Percentiles rank a stretch among this genome's conserved stretches.
These are phyloP conservation scores for Stereocaulon alpinum DNA, from an alignment of 495 filamentous ascomycete genomes.

Conservation along the genomic window DNA sequence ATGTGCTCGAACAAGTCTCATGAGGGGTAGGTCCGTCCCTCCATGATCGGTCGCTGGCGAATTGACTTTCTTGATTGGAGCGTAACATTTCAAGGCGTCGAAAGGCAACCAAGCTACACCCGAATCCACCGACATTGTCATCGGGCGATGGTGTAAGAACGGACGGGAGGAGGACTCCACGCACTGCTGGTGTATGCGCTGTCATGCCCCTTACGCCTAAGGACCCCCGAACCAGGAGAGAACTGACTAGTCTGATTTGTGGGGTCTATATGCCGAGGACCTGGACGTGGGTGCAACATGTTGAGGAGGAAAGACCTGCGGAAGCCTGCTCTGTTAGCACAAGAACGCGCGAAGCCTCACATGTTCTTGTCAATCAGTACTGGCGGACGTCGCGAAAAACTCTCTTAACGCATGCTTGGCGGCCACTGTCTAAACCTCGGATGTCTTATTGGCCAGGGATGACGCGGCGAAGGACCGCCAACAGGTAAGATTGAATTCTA, in stretches of 20 bases:
- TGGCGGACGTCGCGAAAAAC: neutral
- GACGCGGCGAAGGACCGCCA: neutral
- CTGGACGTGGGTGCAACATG: neutral
- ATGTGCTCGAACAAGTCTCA: neutral
- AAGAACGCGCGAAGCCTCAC: neutral
- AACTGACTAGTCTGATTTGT: neutral
- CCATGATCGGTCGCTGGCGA: too few relatives aligned
- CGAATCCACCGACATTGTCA: neutral
- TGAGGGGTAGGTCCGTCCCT: neutral
- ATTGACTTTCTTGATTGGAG: neutral
- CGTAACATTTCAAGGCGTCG: neutral
- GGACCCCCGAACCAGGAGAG: too few relatives aligned
- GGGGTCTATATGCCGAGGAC: neutral
- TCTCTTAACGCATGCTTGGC: conserved; percentile 1
- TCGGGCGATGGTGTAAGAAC: neutral
- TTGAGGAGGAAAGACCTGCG: neutral
- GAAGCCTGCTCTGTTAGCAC: neutral
- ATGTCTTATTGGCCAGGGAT: neutral
- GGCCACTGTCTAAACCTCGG: neutral
- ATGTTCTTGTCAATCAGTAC: neutral
- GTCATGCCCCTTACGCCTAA: neutral
- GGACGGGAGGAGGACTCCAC: neutral
- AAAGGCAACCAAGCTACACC: neutral
- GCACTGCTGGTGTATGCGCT: neutral
- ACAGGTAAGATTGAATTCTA: neutral